Conservation (phyloP, 2,329 filamentous ascomycete species). For the Biscogniauxia marginata region DNA sequence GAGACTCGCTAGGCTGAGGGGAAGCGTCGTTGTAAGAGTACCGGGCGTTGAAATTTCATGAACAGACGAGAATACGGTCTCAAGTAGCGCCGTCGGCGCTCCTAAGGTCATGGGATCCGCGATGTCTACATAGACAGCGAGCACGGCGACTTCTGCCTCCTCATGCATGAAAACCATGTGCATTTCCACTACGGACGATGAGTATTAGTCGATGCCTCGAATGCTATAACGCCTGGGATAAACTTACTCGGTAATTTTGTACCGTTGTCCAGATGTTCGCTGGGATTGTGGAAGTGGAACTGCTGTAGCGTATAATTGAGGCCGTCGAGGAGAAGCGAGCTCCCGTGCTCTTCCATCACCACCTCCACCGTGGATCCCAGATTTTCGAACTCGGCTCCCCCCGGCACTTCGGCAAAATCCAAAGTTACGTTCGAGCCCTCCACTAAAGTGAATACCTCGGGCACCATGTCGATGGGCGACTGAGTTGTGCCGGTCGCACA, state of each 20-base stretch:
- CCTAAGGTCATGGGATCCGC: constrained; percentile 37
- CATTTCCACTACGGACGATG: constrained; percentile 43
- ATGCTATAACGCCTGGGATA: not conserved
- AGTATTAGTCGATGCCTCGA: not conserved
- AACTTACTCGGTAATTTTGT: constrained; percentile 44
- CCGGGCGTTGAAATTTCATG: constrained; percentile 43
- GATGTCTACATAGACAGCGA: constrained; percentile 44
- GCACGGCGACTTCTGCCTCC: constrained; percentile 40
- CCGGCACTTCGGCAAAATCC: constrained; percentile 41
- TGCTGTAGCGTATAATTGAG: constrained; percentile 40
- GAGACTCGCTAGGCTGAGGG: constrained; percentile 44
- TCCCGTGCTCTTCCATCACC: constrained; percentile 45
- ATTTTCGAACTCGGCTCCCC: constrained; percentile 53
- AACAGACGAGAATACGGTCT: constrained; percentile 45
- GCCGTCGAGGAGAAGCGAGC: constrained; percentile 35
- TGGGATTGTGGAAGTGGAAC: constrained; percentile 52
- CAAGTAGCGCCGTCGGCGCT: constrained; percentile 40
- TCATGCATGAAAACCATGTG: constrained; percentile 59
- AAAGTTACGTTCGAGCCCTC: constrained; percentile 34
- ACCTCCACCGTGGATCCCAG: constrained; percentile 58
- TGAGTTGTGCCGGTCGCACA: constrained; percentile 54
- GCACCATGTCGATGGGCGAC: constrained; percentile 56
- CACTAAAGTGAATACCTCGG: constrained; percentile 34
- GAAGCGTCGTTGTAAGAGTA: constrained; percentile 37
- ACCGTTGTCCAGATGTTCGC: constrained; percentile 46